These are phyloP conservation scores for Solanum habrochaites DNA, from an alignment of 257 asterid species.

Conservation along the genomic window DNA sequence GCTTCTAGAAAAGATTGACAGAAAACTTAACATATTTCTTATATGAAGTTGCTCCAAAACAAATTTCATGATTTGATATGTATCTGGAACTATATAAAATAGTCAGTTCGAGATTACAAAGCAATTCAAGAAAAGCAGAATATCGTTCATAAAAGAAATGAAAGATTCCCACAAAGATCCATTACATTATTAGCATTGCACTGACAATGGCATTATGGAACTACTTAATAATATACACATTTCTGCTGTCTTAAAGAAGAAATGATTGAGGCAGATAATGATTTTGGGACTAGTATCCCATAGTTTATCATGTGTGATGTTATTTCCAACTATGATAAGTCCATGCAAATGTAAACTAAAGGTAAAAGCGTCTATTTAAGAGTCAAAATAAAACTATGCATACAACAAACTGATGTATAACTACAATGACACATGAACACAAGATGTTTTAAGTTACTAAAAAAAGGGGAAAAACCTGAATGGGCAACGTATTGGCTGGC, in stretches of 20 bases:
- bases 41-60: neutral
- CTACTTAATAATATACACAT: neutral
- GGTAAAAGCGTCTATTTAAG: neutral
- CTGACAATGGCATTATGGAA: neutral
- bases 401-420: neutral
- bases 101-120: neutral
- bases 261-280: neutral
- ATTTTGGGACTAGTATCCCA: neutral
- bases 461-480: conserved; percentile 47
- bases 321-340: neutral
- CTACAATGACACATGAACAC: neutral
- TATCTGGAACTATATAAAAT: neutral
- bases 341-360: neutral
- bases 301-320: neutral
- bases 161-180: neutral
- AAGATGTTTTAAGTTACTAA: conserved; percentile 4
- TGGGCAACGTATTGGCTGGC: conserved; percentile 69
- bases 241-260: neutral
- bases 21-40: neutral
- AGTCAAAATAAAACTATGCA: neutral
- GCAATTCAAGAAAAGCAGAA: neutral
- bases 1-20: neutral
- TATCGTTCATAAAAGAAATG: neutral
- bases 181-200: neutral
- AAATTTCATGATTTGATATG: neutral